These are phyloP conservation scores for Aspergillus bertholletiae DNA, from an alignment of 495 filamentous ascomycete species.

Conservation along the genomic window DNA sequence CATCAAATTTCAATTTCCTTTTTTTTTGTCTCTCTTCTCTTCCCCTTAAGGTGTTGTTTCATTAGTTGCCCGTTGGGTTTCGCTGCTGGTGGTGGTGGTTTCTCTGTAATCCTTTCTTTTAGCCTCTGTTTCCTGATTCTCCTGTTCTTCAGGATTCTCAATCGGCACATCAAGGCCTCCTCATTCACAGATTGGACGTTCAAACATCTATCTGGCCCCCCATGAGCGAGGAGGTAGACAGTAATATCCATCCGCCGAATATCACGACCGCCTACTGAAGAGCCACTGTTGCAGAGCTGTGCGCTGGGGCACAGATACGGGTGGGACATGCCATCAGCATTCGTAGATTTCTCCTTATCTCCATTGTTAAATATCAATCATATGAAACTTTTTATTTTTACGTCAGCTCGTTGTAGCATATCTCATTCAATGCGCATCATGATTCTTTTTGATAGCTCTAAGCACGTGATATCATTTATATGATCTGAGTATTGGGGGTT, in stretches of 20 bases:
- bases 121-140: slow-evolving; percentile 1
- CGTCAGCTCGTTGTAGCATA: neutral
- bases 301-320: slow-evolving; percentile 94
- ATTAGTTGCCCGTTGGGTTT: neutral
- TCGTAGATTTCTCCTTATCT: neutral
- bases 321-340: slow-evolving; percentile 74
- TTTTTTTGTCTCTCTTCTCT: neutral
- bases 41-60: neutral
- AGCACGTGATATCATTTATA: neutral
- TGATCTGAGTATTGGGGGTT: neutral
- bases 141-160: neutral
- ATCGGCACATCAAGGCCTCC: slow-evolving; percentile 43
- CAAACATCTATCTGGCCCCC: slow-evolving; percentile 22
- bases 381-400: neutral
- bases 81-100: neutral
- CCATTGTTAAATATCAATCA: neutral
- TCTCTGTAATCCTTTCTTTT: slow-evolving; percentile 5
- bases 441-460: slow-evolving; percentile 4
- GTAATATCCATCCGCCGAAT: slow-evolving; percentile 30
- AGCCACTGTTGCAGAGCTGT: slow-evolving; percentile 73
- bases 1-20: neutral
- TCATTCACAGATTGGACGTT: slow-evolving; percentile 27
- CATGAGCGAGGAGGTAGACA: slow-evolving; percentile 45
- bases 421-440: neutral
- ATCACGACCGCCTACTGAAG: slow-evolving; percentile 72